Evolutionary conservation across 768 basidiomycete genomes (phyloP).

Genomic region (Podaxis carcinomalis): DNA sequence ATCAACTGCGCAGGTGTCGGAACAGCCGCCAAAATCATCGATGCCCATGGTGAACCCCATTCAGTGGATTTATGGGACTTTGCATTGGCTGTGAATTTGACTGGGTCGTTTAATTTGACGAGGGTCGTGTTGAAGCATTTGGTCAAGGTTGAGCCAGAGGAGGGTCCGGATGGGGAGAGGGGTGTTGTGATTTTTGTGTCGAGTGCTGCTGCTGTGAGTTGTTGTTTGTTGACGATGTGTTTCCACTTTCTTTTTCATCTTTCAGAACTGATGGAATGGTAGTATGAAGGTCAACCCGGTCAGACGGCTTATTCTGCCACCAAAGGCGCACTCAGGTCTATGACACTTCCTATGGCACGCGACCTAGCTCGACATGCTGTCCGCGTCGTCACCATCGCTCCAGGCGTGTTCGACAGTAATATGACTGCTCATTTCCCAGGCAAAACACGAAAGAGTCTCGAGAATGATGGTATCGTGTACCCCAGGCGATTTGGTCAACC

Average conservation of each 20-base stretch:
- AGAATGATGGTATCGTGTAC: conserved; percentile 36
- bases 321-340: conserved; percentile 52
- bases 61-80: conserved; percentile 48
- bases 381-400: conserved; percentile 54
- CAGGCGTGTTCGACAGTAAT: conserved; percentile 46
- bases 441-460: conserved; percentile 33
- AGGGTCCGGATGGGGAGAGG: conserved; percentile 45
- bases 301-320: conserved; percentile 53
- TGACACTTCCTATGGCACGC: conserved; percentile 59
- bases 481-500: conserved; percentile 44
- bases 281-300: conserved; percentile 57
- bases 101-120: conserved; percentile 57
- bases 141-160: conserved; percentile 40
- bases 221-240: not conserved
- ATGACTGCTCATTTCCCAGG: conserved; percentile 35
- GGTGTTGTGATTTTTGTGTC: conserved; percentile 57
- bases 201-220: conserved; percentile 47
- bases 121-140: conserved; percentile 49
- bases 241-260: not conserved
- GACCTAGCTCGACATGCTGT: conserved; percentile 50
- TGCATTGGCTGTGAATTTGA: conserved; percentile 49
- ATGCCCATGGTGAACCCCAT: conserved; percentile 41
- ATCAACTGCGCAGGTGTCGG: conserved; percentile 58
- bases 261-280: not conserved
- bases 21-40: conserved; percentile 40